Evolutionary conservation across 1,284 basidiomycete species (phyloP).

Genomic region (Malassezia slooffiae): DNA sequence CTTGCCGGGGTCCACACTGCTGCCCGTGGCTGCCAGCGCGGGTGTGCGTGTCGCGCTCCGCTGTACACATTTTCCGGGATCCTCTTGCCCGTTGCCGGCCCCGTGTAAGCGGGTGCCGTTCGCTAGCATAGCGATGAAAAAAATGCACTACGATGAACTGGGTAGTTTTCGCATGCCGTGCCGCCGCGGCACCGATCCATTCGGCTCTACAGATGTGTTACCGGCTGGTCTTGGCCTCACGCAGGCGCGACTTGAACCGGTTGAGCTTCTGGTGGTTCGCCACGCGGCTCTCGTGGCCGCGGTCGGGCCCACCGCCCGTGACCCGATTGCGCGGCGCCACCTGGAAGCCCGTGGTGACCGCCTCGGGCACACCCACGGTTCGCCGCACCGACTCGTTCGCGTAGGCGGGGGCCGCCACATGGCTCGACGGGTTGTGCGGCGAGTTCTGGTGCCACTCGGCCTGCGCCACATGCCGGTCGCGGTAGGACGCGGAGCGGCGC

Average conservation of each 20-base stretch:
- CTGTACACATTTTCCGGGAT: too few relatives aligned
- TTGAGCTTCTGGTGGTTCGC: conserved; percentile 32
- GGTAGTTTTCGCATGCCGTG: too few relatives aligned
- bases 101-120: too few relatives aligned
- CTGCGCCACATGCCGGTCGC: conserved; percentile 32
- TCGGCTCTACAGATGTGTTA: too few relatives aligned
- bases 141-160: neutral
- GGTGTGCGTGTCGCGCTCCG: too few relatives aligned
- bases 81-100: too few relatives aligned
- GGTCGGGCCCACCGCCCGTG: conserved; percentile 21
- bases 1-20: too few relatives aligned
- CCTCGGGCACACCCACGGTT: conserved; percentile 32
- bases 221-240: conserved; percentile 23
- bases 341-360: conserved; percentile 30
- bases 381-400: conserved; percentile 17
- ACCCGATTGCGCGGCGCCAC: conserved; percentile 26
- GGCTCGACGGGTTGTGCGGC: conserved; percentile 17
- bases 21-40: too few relatives aligned
- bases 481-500: conserved; percentile 38
- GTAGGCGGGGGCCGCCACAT: neutral
- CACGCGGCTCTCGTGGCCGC: conserved; percentile 25
- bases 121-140: conserved; percentile 1
- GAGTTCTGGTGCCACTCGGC: conserved; percentile 31
- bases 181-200: too few relatives aligned
- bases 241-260: conserved; percentile 31